phyloP scores from a whole-genome alignment of 2,329 filamentous ascomycete species.

The Monilinia fructigena region DNA sequence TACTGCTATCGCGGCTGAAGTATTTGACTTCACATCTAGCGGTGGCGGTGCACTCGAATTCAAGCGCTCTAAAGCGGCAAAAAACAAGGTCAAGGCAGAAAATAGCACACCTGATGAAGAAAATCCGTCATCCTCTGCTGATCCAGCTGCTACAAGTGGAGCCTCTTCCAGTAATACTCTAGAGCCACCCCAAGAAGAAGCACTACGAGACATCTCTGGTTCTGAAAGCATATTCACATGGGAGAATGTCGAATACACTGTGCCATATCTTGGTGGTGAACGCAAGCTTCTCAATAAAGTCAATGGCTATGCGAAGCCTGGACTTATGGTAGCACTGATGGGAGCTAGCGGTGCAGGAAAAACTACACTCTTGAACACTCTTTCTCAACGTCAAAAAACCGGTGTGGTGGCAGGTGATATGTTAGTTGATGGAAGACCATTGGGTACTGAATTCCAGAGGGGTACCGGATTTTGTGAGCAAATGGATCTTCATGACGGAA shows the following conservation, averaged over 20 bases:
- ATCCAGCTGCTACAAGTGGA: constrained; percentile 25
- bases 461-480: constrained; percentile 72
- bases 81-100: constrained; percentile 50
- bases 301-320: constrained; percentile 76
- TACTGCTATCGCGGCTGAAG: constrained; percentile 68
- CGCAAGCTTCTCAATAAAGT: constrained; percentile 66
- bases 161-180: constrained; percentile 36
- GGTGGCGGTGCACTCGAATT: constrained; percentile 71
- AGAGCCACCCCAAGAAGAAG: constrained; percentile 41
- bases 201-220: constrained; percentile 49
- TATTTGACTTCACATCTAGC: constrained; percentile 58
- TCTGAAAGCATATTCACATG: constrained; percentile 70
- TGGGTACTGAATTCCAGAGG: constrained; percentile 64
- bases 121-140: constrained; percentile 26
- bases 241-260: constrained; percentile 68
- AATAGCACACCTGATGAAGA: constrained; percentile 56
- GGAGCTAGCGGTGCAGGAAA: constrained; percentile 82
- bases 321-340: constrained; percentile 74
- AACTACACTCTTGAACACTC: constrained; percentile 75
- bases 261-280: constrained; percentile 63
- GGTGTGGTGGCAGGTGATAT: constrained; percentile 64
- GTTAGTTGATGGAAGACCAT: constrained; percentile 64
- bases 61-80: constrained; percentile 64
- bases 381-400: constrained; percentile 67
- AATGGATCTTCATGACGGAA: constrained; percentile 68